These are phyloP conservation scores for Cladosporium cucumerinum DNA, from an alignment of 2,329 filamentous ascomycete species.

Conservation along the genomic window DNA sequence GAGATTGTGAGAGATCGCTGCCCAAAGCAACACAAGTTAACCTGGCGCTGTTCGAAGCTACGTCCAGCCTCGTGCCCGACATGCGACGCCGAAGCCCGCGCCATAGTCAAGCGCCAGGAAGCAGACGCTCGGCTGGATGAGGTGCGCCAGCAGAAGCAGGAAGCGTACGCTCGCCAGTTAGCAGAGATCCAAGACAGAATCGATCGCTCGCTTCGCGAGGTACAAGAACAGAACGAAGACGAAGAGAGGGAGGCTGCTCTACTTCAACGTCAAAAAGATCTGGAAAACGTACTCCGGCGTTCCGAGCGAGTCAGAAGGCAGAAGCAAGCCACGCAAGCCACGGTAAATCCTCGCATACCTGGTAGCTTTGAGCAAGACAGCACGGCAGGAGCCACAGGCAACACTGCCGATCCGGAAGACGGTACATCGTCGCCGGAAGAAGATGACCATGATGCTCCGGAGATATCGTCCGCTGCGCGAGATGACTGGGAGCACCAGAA, in stretches of 20 bases:
- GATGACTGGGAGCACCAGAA: slow-evolving; percentile 67
- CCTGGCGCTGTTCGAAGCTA: slow-evolving; percentile 46
- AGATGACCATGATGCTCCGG: too few species aligned
- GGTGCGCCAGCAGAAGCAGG: slow-evolving; percentile 45
- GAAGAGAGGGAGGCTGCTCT: slow-evolving; percentile 45
- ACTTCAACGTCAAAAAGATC: slow-evolving; percentile 46
- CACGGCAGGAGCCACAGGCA: too few species aligned
- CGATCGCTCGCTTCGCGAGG: slow-evolving; percentile 40
- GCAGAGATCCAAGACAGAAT: slow-evolving; percentile 55
- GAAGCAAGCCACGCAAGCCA: too few species aligned
- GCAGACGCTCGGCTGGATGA: slow-evolving; percentile 53
- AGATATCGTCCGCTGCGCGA: too few species aligned
- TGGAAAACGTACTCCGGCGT: too few species aligned
- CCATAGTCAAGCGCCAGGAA: slow-evolving; percentile 42
- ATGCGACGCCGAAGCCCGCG: slow-evolving; percentile 53
- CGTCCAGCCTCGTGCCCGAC: slow-evolving; percentile 42
- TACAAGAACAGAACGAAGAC: slow-evolving; percentile 47
- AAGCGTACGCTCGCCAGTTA: slow-evolving; percentile 46
- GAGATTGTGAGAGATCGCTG: too few species aligned
- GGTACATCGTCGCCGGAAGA: too few species aligned
- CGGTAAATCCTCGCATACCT: too few species aligned
- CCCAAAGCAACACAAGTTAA: slow-evolving; percentile 48
- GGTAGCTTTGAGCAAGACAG: too few species aligned
- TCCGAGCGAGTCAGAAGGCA: too few species aligned
- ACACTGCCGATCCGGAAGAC: too few species aligned